Evolutionary conservation across 2,329 filamentous ascomycete species (phyloP).

Genomic region (Furcasterigmium sp.): DNA sequence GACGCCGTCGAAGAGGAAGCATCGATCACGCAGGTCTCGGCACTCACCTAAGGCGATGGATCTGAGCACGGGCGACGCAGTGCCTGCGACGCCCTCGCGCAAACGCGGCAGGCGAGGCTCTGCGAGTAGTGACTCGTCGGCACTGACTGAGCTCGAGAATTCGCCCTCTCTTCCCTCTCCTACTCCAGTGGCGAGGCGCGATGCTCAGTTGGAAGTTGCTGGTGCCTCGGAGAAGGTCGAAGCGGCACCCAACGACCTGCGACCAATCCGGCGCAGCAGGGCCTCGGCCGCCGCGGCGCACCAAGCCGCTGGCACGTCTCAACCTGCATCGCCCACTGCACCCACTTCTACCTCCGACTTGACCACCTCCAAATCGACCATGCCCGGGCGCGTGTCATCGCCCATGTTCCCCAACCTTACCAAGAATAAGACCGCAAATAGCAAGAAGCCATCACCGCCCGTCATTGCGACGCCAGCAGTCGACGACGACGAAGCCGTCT

Average conservation of each 20-base stretch:
- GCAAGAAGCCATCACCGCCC: neutral
- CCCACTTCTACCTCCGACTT: conserved; percentile 1
- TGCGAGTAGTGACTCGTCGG: conserved; percentile 35
- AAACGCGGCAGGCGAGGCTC: conserved; percentile 29
- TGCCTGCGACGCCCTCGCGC: conserved; percentile 24
- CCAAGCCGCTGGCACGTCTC: conserved; percentile 1
- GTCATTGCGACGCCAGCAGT: conserved; percentile 5
- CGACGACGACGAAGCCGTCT: conserved; percentile 3
- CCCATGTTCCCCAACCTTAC: conserved; percentile 24
- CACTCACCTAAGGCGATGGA: conserved; percentile 3
- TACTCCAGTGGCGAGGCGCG: conserved; percentile 15
- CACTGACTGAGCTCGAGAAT: conserved; percentile 27
- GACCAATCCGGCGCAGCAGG: neutral
- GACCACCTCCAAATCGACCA: conserved; percentile 18
- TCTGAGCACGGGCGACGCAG: neutral
- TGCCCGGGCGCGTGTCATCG: conserved; percentile 32
- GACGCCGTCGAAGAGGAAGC: conserved; percentile 10
- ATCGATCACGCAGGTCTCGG: conserved; percentile 5
- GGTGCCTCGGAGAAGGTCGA: neutral
- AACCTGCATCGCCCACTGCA: conserved; percentile 4
- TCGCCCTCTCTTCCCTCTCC: conserved; percentile 28
- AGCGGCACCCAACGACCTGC: neutral
- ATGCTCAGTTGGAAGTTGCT: neutral
- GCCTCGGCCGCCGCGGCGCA: neutral
- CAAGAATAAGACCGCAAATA: conserved; percentile 13